These are phyloP conservation scores for Rhizopogon rudus DNA, from an alignment of 768 basidiomycete species.

Conservation along the genomic window DNA sequence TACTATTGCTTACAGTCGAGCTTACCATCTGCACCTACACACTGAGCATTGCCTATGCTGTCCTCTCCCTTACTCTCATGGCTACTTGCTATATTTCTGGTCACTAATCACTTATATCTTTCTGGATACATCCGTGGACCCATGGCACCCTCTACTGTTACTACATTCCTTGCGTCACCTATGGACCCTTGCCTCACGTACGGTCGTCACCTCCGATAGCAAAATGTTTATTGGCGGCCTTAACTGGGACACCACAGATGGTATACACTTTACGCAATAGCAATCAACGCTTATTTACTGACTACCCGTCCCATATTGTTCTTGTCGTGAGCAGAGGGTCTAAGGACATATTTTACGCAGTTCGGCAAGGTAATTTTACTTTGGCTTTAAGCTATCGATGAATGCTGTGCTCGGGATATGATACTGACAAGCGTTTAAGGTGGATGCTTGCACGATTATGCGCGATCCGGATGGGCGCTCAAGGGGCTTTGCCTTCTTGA, in stretches of 20 bases:
- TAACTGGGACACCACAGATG: constrained; percentile 91
- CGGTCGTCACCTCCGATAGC: constrained; percentile 39
- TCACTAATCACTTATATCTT: constrained; percentile 28
- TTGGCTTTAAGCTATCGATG: background rate
- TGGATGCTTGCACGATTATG: constrained; percentile 85
- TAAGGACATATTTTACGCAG: constrained; percentile 70
- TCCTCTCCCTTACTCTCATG: constrained; percentile 26
- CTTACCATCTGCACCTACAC: constrained; percentile 21
- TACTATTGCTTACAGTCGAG: constrained; percentile 20
- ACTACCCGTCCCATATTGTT: constrained; percentile 15
- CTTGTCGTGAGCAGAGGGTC: constrained; percentile 42
- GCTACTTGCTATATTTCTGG: constrained; percentile 30
- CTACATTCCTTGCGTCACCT: constrained; percentile 11
- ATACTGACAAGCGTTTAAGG: constrained; percentile 32
- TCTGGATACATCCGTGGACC: constrained; percentile 34
- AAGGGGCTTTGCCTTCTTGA: constrained; percentile 81
- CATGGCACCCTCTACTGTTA: constrained; percentile 18
- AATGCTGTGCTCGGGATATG: background rate
- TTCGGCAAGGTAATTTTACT: constrained; percentile 59
- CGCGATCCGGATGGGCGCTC: constrained; percentile 72
- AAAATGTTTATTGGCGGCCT: constrained; percentile 91
- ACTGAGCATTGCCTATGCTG: constrained; percentile 18
- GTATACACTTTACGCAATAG: constrained; percentile 40
- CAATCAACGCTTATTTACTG: constrained; percentile 21
- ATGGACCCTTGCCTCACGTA: constrained; percentile 24